Evolutionary conservation across 352 stramenopile species (phyloP), one percentile per base, ranked within the genome.

Genomic region (Pythium vanterpoolii): DNA sequence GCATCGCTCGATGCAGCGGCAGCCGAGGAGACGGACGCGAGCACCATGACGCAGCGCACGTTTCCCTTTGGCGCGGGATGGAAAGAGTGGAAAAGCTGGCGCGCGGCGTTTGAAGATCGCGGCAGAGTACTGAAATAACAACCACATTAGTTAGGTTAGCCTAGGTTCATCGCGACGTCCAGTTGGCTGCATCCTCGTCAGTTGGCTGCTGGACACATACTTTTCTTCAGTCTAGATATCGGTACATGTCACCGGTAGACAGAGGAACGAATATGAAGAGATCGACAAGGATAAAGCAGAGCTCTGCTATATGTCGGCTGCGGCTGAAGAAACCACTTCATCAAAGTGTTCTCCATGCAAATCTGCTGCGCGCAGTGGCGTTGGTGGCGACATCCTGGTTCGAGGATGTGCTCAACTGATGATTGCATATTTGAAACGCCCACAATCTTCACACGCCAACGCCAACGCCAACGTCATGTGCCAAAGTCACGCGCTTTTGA

Each of bases 101-200:
- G n/a, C 7, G 38, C 19, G 28, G 4, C 52, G 11, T 6, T 49
- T 59, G 23, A 59, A 59, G 52, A 59, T 59, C 38, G 16, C 38
- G 18, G 14, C 31, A 18, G 18, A 31, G 31, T 55, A 55, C 31
- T 55, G 2, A 38, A 9, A 38, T 38, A 38, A 38, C 16, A 14
- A 4, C 2, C 10, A 18, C 16, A 18, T 9, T 38, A 6, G 5
- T 38, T 36, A 11, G 6, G 6, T 38, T 5, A 38, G 33, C 10
- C 31, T 36, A 7, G 31, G 8, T 36, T 36, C 8, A 13, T 14
- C 11, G 33, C 3, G 10, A 38, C 33, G 3, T 38, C 16, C 33
- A 38, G 33, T 38, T 14, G 16, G 33, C 16, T 38, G 33, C 11
- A 38, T 14, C 33, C 33, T 38, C 33, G n/a, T n/a, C n/a, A n/a